phyloP scores from a whole-genome alignment of 495 filamentous ascomycete species.

The Neurospora sp. region DNA sequence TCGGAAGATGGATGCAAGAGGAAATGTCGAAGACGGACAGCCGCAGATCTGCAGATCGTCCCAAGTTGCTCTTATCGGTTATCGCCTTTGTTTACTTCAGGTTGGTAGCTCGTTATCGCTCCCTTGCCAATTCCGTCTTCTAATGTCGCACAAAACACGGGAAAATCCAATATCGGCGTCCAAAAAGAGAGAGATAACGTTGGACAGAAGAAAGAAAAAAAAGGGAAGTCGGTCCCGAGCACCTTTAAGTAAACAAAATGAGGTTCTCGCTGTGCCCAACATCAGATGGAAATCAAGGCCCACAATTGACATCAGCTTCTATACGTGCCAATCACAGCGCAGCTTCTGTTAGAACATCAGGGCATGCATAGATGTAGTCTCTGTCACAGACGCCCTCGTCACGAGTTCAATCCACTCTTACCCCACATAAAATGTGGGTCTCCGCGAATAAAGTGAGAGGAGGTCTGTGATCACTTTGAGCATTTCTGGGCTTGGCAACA shows the following conservation, averaged over 20 bases:
- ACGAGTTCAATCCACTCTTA: too few species aligned
- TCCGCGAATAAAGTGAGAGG: too few species aligned
- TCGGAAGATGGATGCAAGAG: not conserved
- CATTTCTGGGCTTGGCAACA: too few species aligned
- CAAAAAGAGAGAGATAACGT: not conserved
- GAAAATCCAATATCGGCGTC: not conserved
- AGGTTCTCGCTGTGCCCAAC: not conserved
- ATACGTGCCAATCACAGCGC: not conserved
- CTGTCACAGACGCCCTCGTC: too few species aligned
- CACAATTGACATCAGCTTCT: not conserved
- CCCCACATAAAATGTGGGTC: too few species aligned
- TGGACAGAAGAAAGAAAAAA: not conserved
- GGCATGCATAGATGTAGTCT: too few species aligned
- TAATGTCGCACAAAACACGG: not conserved
- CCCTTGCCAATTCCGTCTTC: not conserved
- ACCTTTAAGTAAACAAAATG: not conserved
- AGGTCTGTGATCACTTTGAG: too few species aligned
- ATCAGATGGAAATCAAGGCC: too few species aligned
- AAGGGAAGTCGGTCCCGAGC: not conserved
- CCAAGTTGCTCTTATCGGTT: not conserved
- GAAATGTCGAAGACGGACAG: too few species aligned
- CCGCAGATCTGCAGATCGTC: too few species aligned
- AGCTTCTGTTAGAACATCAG: too few species aligned
- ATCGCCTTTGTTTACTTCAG: not conserved
- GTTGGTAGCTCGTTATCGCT: not conserved